These are phyloP conservation scores for Bipolaris cookei DNA, from an alignment of 2,329 filamentous ascomycete species.

Conservation along the genomic window DNA sequence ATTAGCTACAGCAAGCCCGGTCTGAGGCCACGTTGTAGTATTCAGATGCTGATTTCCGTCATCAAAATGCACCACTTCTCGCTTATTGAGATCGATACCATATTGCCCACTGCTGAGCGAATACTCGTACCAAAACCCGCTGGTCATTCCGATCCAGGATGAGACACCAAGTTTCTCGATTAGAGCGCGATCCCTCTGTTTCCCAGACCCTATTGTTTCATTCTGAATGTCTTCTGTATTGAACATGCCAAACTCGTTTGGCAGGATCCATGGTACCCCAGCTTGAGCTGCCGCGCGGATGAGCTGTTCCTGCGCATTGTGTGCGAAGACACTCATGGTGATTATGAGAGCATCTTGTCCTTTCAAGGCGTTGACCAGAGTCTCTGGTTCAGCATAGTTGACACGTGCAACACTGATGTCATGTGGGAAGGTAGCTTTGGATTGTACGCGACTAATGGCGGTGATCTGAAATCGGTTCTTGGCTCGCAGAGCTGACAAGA, in stretches of 20 bases:
- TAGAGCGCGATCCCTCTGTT: conserved; percentile 16
- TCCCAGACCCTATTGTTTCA: conserved; percentile 14
- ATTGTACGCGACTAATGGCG: conserved; percentile 57
- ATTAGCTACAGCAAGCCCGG: conserved; percentile 41
- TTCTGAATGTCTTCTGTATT: conserved; percentile 24
- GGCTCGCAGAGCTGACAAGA: conserved; percentile 51
- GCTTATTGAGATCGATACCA: conserved; percentile 48
- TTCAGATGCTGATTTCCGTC: conserved; percentile 42
- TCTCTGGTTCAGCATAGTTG: conserved; percentile 57
- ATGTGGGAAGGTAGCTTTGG: conserved; percentile 50
- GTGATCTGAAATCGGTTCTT: conserved; percentile 58
- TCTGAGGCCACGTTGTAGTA: conserved; percentile 41
- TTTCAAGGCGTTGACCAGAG: conserved; percentile 44
- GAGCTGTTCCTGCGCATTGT: conserved; percentile 39
- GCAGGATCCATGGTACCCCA: conserved; percentile 48
- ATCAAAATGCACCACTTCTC: conserved; percentile 35
- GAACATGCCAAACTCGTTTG: conserved; percentile 49
- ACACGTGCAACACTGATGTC: conserved; percentile 51
- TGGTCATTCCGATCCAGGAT: conserved; percentile 35
- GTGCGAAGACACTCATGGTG: conserved; percentile 39
- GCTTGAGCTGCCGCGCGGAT: conserved; percentile 48
- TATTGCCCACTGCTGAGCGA: conserved; percentile 38
- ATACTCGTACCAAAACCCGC: conserved; percentile 49
- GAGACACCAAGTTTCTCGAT: conserved; percentile 33
- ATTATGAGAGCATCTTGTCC: conserved; percentile 51